Evolutionary conservation across 2,329 filamentous ascomycete genomes (phyloP).

Genomic region (Xylariaceae sp.): DNA sequence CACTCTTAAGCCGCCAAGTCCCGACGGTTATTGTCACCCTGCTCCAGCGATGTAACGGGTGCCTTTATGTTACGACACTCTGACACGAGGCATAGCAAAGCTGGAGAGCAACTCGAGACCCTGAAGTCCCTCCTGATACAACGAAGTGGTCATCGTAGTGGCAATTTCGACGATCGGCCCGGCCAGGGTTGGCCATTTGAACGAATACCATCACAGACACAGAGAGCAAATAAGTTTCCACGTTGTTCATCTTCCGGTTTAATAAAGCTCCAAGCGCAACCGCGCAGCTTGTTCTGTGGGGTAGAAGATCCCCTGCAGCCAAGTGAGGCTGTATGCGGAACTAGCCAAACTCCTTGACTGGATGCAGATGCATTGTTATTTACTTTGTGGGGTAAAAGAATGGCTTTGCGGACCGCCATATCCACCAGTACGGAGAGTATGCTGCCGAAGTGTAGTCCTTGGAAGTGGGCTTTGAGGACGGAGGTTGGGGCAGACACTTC

Average conservation of each 20-base stretch:
- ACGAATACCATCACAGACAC: background rate
- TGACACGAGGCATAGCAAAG: background rate
- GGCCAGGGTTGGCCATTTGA: conserved; percentile 14
- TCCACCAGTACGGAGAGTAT: conserved; percentile 29
- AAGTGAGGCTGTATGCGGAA: conserved; percentile 15
- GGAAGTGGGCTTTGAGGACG: conserved; percentile 14
- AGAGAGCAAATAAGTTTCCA: conserved; percentile 1
- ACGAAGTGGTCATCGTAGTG: background rate
- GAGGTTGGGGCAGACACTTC: conserved; percentile 22
- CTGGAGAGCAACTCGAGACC: background rate
- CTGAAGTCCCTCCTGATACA: background rate
- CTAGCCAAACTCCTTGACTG: background rate
- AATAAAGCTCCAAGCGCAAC: conserved; percentile 18
- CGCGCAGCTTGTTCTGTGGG: conserved; percentile 8
- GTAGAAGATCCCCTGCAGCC: conserved; percentile 1
- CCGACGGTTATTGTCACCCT: conserved; percentile 28
- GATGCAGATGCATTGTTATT: background rate
- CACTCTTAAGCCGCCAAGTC: conserved; percentile 27
- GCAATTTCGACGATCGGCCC: conserved; percentile 24
- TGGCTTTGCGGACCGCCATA: conserved; percentile 25
- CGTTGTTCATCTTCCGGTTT: conserved; percentile 20
- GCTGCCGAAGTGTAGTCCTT: conserved; percentile 27
- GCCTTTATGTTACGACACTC: background rate
- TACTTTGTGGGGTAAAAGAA: conserved; percentile 7
- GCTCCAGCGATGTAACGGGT: conserved; percentile 21